These are phyloP conservation scores for Amborella trichopoda DNA, from an alignment of 164 flowering plant genomes.

Conservation along the genomic window DNA sequence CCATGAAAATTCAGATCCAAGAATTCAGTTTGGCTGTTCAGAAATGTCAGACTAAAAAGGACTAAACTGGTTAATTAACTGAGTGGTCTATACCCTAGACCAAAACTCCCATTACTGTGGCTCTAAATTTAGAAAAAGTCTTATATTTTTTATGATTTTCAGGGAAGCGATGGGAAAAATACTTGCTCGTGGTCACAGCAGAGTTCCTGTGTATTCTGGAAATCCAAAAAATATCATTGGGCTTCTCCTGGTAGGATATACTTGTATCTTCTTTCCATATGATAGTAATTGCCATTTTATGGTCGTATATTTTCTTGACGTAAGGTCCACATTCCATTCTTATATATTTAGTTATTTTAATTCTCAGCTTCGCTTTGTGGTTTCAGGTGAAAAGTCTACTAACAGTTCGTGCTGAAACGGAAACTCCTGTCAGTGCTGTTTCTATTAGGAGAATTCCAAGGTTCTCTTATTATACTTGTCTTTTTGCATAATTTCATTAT, in stretches of 20 bases:
- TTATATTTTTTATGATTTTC: constrained; percentile 10
- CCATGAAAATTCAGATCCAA: too few species aligned
- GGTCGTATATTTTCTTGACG: too few species aligned
- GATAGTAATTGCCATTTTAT: too few species aligned
- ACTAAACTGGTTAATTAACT: too few species aligned
- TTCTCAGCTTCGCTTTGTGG: constrained; percentile 2
- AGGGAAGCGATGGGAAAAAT: constrained; percentile 99
- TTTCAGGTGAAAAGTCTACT: constrained; percentile 91
- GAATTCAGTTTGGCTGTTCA: too few species aligned
- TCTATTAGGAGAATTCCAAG: constrained; percentile 96
- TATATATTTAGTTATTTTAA: neutral
- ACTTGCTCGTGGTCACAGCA: constrained; percentile 97
- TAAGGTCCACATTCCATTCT: too few species aligned
- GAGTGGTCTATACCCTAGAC: too few species aligned
- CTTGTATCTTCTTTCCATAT: neutral
- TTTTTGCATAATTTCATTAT: too few species aligned
- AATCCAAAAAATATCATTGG: constrained; percentile 89
- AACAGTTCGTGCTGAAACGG: constrained; percentile 92
- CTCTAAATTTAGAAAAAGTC: too few species aligned
- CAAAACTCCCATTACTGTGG: too few species aligned
- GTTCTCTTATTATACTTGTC: too few species aligned
- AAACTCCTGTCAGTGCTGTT: constrained; percentile 97
- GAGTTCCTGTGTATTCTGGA: constrained; percentile 97
- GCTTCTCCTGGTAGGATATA: constrained; percentile 68
- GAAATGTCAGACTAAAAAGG: too few species aligned